These are phyloP conservation scores for Chalciporus sp. DNA, from an alignment of 1,284 basidiomycete species.

Conservation along the genomic window DNA sequence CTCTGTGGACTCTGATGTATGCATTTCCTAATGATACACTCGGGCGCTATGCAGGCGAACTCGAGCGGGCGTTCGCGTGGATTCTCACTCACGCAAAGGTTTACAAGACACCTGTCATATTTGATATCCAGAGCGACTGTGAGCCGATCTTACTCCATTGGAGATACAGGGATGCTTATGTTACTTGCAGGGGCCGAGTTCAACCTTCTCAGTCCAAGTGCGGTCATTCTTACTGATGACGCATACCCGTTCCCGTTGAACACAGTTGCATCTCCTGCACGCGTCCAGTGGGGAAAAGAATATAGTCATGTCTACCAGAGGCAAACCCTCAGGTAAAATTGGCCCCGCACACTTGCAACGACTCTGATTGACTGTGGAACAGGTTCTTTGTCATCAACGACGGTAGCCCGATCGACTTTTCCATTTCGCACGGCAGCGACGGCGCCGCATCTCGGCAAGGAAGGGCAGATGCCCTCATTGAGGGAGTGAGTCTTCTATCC, in stretches of 20 bases:
- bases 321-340: too few relatives aligned
- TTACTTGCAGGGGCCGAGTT: too few relatives aligned
- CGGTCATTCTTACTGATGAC: too few relatives aligned
- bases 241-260: neutral
- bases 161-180: too few relatives aligned
- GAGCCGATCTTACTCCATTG: neutral
- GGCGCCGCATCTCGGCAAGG: neutral
- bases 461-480: conserved; percentile 2
- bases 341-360: too few relatives aligned
- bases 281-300: too few relatives aligned
- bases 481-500: neutral
- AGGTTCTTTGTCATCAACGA: too few relatives aligned
- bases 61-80: conserved; percentile 1
- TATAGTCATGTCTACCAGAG: too few relatives aligned
- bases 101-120: neutral
- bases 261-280: too few relatives aligned
- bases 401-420: too few relatives aligned
- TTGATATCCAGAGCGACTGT: conserved; percentile 2
- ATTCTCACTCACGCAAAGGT: neutral
- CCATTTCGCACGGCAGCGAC: neutral
- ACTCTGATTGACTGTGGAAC: too few relatives aligned
- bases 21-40: neutral
- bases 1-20: conserved; percentile 1
- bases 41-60: neutral
- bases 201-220: too few relatives aligned